A percentile compares a stretch with the other conserved stretches of the same genome.
These are phyloP conservation scores for Primulina huaijiensis DNA, from an alignment of 257 asterid genomes.

Conservation along the genomic window DNA sequence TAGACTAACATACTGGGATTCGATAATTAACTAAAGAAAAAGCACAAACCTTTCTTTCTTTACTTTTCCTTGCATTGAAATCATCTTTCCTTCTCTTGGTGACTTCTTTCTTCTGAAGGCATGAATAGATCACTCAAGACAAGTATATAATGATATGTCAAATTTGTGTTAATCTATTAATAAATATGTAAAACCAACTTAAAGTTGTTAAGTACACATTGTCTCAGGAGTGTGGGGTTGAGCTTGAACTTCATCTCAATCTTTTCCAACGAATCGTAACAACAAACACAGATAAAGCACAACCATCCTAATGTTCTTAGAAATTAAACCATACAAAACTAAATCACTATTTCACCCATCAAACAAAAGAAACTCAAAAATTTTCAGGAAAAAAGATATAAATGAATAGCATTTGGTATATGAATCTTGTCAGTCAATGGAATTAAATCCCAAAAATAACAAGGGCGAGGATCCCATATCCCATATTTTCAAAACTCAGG, in stretches of 20 bases:
- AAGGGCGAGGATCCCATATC: background rate
- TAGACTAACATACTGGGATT: no score
- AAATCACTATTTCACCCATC: background rate
- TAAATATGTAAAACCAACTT: conserved; percentile 7
- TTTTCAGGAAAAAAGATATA: background rate
- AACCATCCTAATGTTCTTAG: background rate
- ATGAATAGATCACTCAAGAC: conserved; percentile 26
- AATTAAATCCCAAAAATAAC: background rate
- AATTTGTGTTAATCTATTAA: conserved; percentile 17
- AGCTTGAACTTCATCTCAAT: background rate
- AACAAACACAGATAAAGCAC: background rate
- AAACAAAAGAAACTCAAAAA: background rate
- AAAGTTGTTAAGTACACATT: background rate
- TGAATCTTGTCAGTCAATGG: background rate
- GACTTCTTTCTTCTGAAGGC: conserved; percentile 71
- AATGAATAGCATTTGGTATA: background rate
- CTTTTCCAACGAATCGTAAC: background rate
- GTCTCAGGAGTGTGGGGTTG: background rate
- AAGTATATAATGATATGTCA: conserved; percentile 21
- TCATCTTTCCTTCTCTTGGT: conserved; percentile 84
- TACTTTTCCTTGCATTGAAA: conserved; percentile 53
- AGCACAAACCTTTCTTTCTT: conserved; percentile 68
- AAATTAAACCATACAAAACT: background rate
- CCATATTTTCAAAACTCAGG: background rate
- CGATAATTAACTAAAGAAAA: conserved; percentile 4